Base-by-base conservation (phyloP, 768 basidiomycete species). In the Mycena chlorophos region DNA sequence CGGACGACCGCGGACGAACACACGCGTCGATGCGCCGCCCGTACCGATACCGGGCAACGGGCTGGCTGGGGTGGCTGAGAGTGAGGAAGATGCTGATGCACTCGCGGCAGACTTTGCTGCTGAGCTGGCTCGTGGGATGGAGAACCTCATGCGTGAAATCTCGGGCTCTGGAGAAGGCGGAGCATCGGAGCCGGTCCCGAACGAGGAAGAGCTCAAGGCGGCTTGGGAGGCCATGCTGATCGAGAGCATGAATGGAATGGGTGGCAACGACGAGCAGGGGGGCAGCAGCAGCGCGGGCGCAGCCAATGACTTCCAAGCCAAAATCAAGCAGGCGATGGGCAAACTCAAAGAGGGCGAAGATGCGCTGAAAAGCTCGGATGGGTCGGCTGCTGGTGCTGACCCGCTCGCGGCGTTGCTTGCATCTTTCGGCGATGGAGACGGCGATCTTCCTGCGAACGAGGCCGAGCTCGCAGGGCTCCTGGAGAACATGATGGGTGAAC, bases 401-500 rank as follows among this genome's bases (percentile, higher is more conserved):
- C 66, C 78, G 0, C 63, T 89, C 0, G 78, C 85, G 43, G 71
- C 78, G 2, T 67, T 91, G 14, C 71, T 91, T 20, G 67, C 77
- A 17, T 74, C 79, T 19, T 62, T 88, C 29, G 50, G 43, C 27
- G 70, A 65, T 2, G 75, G 64, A 0, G 69, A 68, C 3, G 76
- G 63, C 1, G 73, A 71, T 8, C 66, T 63, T 2, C 71, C 69
- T 13, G 71, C 75, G 23, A 68, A 71, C 25, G 82, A 83, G 1
- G 76, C 77, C 0, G 81, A 85, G 23, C 66, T 94, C 13, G 80
- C 87, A 39, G 82, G 77, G 1, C 72, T 93, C 57, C 76, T 96
- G 8, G 91, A 94, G 67, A 80, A 68, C 23, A 88, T 95, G 83
- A 91, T 93, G 89, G 73, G 78, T 20, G 83, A 87, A 68, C 75